phyloP scores from a whole-genome alignment of 2,329 filamentous ascomycete genomes.

The Delphinella strobiligena region DNA sequence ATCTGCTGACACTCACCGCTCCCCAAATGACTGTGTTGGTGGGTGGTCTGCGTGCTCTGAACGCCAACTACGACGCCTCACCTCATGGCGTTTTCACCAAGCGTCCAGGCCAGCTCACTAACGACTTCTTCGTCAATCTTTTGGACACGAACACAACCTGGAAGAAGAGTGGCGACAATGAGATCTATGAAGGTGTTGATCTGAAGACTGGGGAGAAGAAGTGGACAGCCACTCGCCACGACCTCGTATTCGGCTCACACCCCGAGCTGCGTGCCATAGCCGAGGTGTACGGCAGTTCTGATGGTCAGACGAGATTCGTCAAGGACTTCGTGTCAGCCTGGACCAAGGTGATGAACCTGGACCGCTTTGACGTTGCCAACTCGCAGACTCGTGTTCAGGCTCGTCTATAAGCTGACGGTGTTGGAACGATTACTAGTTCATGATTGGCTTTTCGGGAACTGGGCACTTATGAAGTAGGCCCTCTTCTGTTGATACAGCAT shows the following conservation, averaged over 20 bases:
- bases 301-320: constrained; percentile 51
- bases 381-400: constrained; percentile 2
- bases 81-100: constrained; percentile 55
- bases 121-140: constrained; percentile 74
- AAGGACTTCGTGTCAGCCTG: constrained; percentile 61
- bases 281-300: constrained; percentile 55
- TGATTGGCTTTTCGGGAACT: too few relatives aligned
- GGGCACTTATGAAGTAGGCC: too few relatives aligned
- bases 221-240: constrained; percentile 57
- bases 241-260: constrained; percentile 63
- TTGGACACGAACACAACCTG: constrained; percentile 56
- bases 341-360: constrained; percentile 63
- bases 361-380: constrained; percentile 49
- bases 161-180: constrained; percentile 40
- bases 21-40: constrained; percentile 61
- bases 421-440: too few relatives aligned
- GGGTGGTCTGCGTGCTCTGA: constrained; percentile 58
- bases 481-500: too few relatives aligned
- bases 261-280: constrained; percentile 59
- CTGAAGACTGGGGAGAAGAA: constrained; percentile 53
- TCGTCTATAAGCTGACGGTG: constrained; percentile 6
- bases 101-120: constrained; percentile 56
- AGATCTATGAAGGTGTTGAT: constrained; percentile 52
- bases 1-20: constrained; percentile 56
- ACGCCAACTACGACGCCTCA: constrained; percentile 61